Evolutionary conservation across 257 asterid species (phyloP), one percentile per base, ranked within the genome.

Genomic region (Marsdenia floribunda): DNA sequence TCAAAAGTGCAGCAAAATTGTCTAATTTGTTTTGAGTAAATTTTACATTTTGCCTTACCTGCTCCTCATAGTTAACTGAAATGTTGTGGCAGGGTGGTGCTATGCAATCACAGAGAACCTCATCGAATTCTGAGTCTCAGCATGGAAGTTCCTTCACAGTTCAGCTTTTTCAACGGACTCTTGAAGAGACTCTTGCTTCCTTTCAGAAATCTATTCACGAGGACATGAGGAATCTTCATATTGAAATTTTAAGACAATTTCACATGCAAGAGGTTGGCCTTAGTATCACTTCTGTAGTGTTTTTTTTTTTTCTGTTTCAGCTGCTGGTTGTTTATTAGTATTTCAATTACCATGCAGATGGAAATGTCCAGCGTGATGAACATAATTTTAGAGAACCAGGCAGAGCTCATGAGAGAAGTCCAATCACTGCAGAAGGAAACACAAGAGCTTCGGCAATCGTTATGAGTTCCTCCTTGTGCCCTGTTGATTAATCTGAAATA

Each of bases 131-230:
- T 2, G 97, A 94, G 67, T 58, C 77, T 50, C 93, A 88, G 90
- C 93, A 81, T 77, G 96, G 96, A 78, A 83, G 79, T 82, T 90
- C 96, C 29, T 95, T 95, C 75, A 86, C 96, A 1, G 96, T 92
- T 75, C 99, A 95, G 87, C 93, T 92, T 68, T 92, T 92, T 80
- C 98, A 95, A 87, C 94, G 90, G 40, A 84, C 93, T 0, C 98
- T 92, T 73, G 97, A 95, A 71, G 98, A 95, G 85, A 89, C 91
- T 42, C 96, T 95, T 67, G 81, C 85, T 70, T 88, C 96, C 53
- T 87, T 90, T 85, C 97, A 90, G 83, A 88, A 87, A 77, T 88
- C 97, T 74, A 86, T 92, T 80, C 99, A 90, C n/a, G 97, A 89
- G 76, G 97, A 90, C 72, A 88, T 89, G 91, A 90, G 97, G 42